A percentile compares a stretch with the other conserved stretches of the same genome.
phyloP scores from a whole-genome alignment of 2,329 filamentous ascomycete species.

The Talaromyces sp. region DNA sequence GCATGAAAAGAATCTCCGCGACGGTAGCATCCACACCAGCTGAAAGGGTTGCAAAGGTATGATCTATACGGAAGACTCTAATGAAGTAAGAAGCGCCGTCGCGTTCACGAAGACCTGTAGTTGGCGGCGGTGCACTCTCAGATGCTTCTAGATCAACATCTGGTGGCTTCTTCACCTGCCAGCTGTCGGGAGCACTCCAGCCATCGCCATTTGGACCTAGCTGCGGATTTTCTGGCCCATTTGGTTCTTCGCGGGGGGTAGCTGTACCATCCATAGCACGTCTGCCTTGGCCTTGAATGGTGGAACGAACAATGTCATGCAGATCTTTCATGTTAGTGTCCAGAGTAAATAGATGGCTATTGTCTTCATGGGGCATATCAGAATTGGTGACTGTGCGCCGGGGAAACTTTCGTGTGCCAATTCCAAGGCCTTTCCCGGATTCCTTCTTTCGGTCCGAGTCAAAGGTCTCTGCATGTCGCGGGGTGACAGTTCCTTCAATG shows the following conservation, averaged over 20 bases:
- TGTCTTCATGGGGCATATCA: constrained; percentile 54
- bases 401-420: constrained; percentile 37
- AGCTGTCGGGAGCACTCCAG: constrained; percentile 96
- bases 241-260: constrained; percentile 31
- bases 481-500: constrained; percentile 31
- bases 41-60: constrained; percentile 90
- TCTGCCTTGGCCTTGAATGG: constrained; percentile 68
- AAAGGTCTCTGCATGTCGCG: constrained; percentile 29
- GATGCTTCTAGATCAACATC: constrained; percentile 28
- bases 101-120: constrained; percentile 56
- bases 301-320: constrained; percentile 78
- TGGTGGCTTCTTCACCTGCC: constrained; percentile 70
- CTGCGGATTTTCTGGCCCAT: constrained; percentile 34
- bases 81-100: constrained; percentile 83
- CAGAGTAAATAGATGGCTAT: constrained; percentile 66
- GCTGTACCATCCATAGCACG: constrained; percentile 37
- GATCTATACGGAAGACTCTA: constrained; percentile 90
- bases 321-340: constrained; percentile 89
- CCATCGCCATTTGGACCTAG: constrained; percentile 52
- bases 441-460: constrained; percentile 45
- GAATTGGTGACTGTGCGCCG: constrained; percentile 36
- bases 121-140: constrained; percentile 2
- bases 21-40: constrained; percentile 82
- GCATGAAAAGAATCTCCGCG: constrained; percentile 80
- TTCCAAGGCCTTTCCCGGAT: constrained; percentile 35